Conservation (phyloP, 805 yeast species). For the Maudiozyma barnettii region DNA sequence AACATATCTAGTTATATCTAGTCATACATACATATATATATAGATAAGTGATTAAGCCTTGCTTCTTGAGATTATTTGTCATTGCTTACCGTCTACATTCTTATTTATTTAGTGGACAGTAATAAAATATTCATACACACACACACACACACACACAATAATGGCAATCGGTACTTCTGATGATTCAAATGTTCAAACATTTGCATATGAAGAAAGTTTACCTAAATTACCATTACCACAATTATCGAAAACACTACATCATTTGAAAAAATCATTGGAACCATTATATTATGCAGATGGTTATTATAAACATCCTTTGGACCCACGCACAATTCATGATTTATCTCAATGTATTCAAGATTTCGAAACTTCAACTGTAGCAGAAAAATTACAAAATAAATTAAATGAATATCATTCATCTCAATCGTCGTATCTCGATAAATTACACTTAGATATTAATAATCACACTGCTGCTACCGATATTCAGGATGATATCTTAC, state of each 20-base stretch:
- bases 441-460: constrained; percentile 33
- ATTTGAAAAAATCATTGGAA: constrained; percentile 45
- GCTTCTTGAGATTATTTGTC: no score
- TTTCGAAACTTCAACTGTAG: constrained; percentile 36
- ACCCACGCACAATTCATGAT: constrained; percentile 21
- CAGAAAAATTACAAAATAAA: constrained; percentile 45
- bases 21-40: no score
- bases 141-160: not conserved
- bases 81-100: no score
- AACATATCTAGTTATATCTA: no score
- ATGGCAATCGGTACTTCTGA: not conserved
- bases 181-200: constrained; percentile 3
- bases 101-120: no score
- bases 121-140: not conserved
- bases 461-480: constrained; percentile 47
- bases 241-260: constrained; percentile 39
- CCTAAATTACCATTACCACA: constrained; percentile 60
- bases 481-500: constrained; percentile 55
- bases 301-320: constrained; percentile 28
- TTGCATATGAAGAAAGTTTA: constrained; percentile 23
- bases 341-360: constrained; percentile 36
- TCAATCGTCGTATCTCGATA: constrained; percentile 46
- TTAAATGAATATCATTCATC: constrained; percentile 36
- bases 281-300: constrained; percentile 52
- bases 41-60: no score